These are phyloP conservation scores for Penstemon davidsonii DNA, from an alignment of 257 asterid genomes.

Conservation along the genomic window DNA sequence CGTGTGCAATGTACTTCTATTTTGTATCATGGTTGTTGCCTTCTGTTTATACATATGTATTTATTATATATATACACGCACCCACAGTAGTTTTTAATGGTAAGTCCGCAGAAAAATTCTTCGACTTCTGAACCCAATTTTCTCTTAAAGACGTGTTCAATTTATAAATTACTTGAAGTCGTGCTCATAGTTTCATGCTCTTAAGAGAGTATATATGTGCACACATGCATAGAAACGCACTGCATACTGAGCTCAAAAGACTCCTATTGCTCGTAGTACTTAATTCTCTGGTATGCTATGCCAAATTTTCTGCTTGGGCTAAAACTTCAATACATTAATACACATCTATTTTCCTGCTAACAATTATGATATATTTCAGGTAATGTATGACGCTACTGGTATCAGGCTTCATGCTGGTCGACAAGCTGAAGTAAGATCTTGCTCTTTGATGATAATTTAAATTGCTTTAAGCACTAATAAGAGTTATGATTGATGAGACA, in stretches of 20 bases:
- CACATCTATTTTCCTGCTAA: conserved; percentile 27
- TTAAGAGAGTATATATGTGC: conserved; percentile 1
- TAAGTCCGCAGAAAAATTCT: neutral
- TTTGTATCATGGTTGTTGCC: no score
- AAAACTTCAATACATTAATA: neutral
- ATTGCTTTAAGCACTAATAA: conserved; percentile 2
- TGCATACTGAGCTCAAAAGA: conserved; percentile 7
- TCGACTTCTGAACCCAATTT: conserved; percentile 2
- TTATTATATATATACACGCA: no score
- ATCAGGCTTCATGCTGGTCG: conserved; percentile 97
- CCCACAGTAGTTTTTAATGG: no score
- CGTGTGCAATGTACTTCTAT: no score
- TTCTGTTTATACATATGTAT: no score
- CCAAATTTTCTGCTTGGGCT: conserved; percentile 9
- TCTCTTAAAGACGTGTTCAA: neutral
- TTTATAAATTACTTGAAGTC: conserved; percentile 7
- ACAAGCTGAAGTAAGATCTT: conserved; percentile 85
- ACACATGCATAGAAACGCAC: neutral
- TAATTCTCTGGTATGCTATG: conserved; percentile 10
- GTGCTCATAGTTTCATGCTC: conserved; percentile 20
- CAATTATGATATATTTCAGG: conserved; percentile 49
- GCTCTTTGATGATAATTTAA: conserved; percentile 19
- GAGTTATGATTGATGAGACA: conserved; percentile 4
- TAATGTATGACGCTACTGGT: conserved; percentile 97
- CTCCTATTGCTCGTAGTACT: neutral